A percentile compares a stretch with the other conserved stretches of the same genome.
Conservation (phyloP, 31 red algal species). For the Endocladia muricata region DNA sequence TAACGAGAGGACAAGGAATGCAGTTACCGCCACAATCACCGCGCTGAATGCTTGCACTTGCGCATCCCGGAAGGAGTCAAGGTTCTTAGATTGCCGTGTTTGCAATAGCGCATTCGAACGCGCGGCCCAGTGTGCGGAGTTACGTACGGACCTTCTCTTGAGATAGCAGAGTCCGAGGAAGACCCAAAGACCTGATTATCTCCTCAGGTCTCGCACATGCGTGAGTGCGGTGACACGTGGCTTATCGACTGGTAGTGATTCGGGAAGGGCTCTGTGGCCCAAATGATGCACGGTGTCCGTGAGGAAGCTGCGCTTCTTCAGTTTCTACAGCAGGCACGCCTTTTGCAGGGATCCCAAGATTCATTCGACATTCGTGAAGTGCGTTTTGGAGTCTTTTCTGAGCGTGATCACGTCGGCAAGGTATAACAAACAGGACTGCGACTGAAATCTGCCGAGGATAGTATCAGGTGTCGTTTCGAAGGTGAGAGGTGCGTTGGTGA, state of each 20-base stretch:
- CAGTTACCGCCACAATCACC: background rate
- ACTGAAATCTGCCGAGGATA: slow-evolving; percentile 10
- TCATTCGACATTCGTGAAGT: slow-evolving; percentile 20
- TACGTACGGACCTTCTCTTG: slow-evolving; percentile 10
- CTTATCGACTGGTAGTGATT: background rate
- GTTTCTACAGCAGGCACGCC: background rate
- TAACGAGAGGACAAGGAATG: background rate
- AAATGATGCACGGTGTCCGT: slow-evolving; percentile 6
- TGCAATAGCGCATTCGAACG: background rate
- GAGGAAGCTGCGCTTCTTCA: slow-evolving; percentile 17
- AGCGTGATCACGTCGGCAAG: slow-evolving; percentile 52
- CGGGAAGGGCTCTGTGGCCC: slow-evolving; percentile 15
- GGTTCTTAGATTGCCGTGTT: background rate
- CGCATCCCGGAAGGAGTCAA: background rate
- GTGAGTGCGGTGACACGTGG: background rate
- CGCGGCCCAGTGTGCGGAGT: background rate
- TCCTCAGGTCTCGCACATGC: background rate
- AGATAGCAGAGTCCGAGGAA: slow-evolving; percentile 7
- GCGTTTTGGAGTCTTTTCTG: background rate
- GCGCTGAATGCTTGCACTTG: background rate
- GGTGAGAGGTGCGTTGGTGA: slow-evolving; percentile 46
- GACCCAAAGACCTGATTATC: background rate
- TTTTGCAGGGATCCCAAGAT: background rate
- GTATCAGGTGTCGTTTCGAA: slow-evolving; percentile 43
- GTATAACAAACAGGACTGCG: slow-evolving; percentile 29